phyloP scores from a whole-genome alignment of 73 alveolate genomes.

The Paramecium octaurelia region DNA sequence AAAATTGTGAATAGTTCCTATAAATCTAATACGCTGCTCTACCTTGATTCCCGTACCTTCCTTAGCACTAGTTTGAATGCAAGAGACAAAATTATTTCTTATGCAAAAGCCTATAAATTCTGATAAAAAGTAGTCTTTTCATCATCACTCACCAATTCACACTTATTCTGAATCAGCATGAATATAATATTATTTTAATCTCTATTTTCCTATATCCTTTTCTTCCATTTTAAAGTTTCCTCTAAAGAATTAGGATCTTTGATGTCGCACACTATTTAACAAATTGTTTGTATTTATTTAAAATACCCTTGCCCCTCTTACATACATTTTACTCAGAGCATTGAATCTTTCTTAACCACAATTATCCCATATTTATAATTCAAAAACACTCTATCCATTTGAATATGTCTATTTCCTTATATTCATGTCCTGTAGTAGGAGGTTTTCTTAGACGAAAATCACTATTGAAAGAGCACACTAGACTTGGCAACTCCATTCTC shows the following conservation, averaged over 20 bases:
- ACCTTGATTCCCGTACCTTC: neutral
- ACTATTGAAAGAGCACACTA: too few relatives aligned
- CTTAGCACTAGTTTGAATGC: neutral
- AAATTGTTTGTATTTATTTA: neutral
- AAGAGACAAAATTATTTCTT: neutral
- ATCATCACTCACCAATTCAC: neutral
- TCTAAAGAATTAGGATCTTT: conserved; percentile 41
- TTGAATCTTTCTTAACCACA: conserved; percentile 44
- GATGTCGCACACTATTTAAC: conserved; percentile 33
- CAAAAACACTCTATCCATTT: conserved; percentile 40
- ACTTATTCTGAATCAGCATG: conserved; percentile 41
- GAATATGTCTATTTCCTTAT: neutral
- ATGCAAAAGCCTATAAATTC: neutral
- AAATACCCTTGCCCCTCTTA: conserved; percentile 48
- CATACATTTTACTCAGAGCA: conserved; percentile 44
- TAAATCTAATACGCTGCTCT: neutral
- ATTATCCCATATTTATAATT: conserved; percentile 57
- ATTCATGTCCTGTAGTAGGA: too few relatives aligned
- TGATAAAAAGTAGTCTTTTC: neutral
- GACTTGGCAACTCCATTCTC: conserved; percentile 50
- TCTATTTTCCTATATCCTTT: conserved; percentile 27
- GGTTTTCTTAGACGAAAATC: too few relatives aligned
- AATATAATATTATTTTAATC: conserved; percentile 35
- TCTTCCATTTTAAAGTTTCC: conserved; percentile 54
- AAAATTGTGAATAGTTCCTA: neutral